phyloP scores from a whole-genome alignment of 495 filamentous ascomycete species.

The Neurospora intermedia region DNA sequence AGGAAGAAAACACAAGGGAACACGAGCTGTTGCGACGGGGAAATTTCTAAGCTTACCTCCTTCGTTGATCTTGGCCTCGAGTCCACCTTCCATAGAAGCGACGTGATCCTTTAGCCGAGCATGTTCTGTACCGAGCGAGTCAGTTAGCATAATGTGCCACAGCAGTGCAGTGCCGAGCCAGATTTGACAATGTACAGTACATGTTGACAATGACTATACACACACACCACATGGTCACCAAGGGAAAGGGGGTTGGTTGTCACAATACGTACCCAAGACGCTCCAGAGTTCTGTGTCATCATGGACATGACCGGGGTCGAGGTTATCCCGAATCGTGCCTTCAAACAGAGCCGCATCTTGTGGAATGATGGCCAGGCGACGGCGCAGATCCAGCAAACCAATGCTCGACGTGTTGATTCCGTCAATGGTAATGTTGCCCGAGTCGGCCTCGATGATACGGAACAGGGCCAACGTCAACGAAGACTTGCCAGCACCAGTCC shows the following conservation, averaged over 20 bases:
- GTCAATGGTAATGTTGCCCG: conserved; percentile 82
- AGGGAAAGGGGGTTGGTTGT: conserved; percentile 16
- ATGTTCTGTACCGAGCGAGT: conserved; percentile 52
- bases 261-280: conserved; percentile 63
- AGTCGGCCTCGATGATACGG: conserved; percentile 80
- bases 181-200: neutral
- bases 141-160: conserved; percentile 14
- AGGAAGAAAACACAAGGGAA: conserved; percentile 4
- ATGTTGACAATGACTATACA: conserved; percentile 8
- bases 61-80: conserved; percentile 88
- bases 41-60: conserved; percentile 54
- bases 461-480: conserved; percentile 90
- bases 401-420: conserved; percentile 79
- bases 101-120: conserved; percentile 90
- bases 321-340: conserved; percentile 89
- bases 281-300: conserved; percentile 98
- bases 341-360: conserved; percentile 97
- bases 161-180: conserved; percentile 2
- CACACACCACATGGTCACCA: conserved; percentile 3
- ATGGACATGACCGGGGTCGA: conserved; percentile 90
- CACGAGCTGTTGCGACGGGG: neutral
- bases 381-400: conserved; percentile 77
- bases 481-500: conserved; percentile 94
- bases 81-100: conserved; percentile 71
- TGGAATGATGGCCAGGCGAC: conserved; percentile 92